Conservation (phyloP, 495 filamentous ascomycete genomes). For the Hypoxylon lenormandii region DNA sequence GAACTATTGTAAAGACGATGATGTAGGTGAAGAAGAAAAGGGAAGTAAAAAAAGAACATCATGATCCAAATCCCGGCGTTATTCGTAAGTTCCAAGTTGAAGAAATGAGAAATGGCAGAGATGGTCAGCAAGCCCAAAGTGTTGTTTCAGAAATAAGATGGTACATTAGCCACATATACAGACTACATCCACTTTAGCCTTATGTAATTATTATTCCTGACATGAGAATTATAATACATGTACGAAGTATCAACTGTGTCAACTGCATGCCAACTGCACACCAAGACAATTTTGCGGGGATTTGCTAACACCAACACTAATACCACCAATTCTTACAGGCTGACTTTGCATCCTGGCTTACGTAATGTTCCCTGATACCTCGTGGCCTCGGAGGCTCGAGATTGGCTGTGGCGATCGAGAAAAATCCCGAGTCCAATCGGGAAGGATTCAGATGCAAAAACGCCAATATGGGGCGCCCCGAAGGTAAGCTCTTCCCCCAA, state of each 20-base stretch:
- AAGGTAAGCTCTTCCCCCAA: constrained; percentile 26
- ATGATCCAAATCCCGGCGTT: constrained; percentile 2
- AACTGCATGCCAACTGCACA: background rate
- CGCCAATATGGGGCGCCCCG: constrained; percentile 25
- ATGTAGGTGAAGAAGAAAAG: background rate
- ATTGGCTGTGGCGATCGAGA: constrained; percentile 34
- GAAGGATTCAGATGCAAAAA: constrained; percentile 39
- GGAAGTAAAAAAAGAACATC: constrained; percentile 7
- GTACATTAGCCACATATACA: constrained; percentile 2
- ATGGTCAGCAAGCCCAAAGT: background rate
- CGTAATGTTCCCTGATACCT: constrained; percentile 40
- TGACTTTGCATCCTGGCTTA: constrained; percentile 19
- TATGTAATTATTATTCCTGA: constrained; percentile 9
- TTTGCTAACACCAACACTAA: constrained; percentile 15
- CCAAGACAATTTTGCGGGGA: background rate
- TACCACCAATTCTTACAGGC: background rate
- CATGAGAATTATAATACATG: too few species aligned
- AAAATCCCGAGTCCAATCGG: constrained; percentile 47
- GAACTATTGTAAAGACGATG: constrained; percentile 1
- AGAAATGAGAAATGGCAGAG: too few species aligned
- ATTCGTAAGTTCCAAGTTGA: background rate
- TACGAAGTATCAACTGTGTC: too few species aligned
- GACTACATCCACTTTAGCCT: background rate
- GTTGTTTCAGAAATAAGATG: background rate
- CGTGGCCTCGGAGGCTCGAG: constrained; percentile 31